Evolutionary conservation across 345 rosid genomes (phyloP), one percentile per base, ranked within the genome.

Genomic region (Aquilaria yunnanensis): DNA sequence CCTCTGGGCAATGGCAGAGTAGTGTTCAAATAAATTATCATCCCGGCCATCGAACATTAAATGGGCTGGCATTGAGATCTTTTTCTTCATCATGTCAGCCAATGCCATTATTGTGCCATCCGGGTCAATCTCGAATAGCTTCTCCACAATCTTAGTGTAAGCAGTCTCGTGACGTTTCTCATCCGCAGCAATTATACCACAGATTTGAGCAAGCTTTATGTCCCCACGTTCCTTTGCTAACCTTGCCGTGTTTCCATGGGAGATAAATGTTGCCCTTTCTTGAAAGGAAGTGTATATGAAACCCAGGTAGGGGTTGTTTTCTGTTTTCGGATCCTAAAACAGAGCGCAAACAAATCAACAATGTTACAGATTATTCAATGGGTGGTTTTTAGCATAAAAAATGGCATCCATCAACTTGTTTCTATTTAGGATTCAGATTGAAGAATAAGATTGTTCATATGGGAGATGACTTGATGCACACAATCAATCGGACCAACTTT

Each of bases 251-350:
- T 86, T 86, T 47, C 92, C 92, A 58, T 86, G 89, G 68, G 92
- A 86, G 56, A 86, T 70, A 63, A 84, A 86, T 10, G 92, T 86
- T 48, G 89, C 92, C 75, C 92, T 81, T 64, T 86, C 92, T 77
- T 86, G 92, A 69, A 86, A 86, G 48, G 92, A 83, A 12, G 92
- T 86, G 75, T 86, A 86, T 72, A 86, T 80, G 74, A 83, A 84
- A 51, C 92, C 89, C 45, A 83, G 79, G 73, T 86, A 86, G 10
- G 92, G 92, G 51, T 75, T 86, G 78, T 86, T 86, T 61, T 83
- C 89, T 12, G 92, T 81, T 72, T 77, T 77, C 34, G 92, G 92
- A 80, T 81, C 92, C 92, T 84, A 69, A 2, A 70, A 67, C 12
- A 62, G 3, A 71, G 50, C 12, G 16, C 14, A 48, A 32, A 30